Percentiles rank a stretch among this genome's conserved stretches.
phyloP scores from a whole-genome alignment of 2,329 filamentous ascomycete species.

The Calonectria crousiana region DNA sequence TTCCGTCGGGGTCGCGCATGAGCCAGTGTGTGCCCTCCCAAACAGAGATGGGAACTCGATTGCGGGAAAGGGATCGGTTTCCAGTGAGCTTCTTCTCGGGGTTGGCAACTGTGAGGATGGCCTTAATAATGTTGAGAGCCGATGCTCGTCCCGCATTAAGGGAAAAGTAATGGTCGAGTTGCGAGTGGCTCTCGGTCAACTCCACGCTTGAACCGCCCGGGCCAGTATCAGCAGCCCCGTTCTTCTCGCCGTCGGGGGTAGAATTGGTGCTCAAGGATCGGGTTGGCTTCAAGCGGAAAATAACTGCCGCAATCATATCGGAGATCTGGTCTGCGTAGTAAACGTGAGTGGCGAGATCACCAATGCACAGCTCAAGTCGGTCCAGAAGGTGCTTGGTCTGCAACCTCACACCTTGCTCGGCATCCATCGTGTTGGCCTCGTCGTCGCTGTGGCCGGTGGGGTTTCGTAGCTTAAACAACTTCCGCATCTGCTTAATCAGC shows the following conservation, averaged over 20 bases:
- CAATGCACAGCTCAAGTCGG: conserved; percentile 84
- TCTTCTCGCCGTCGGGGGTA: conserved; percentile 59
- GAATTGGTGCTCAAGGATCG: conserved; percentile 55
- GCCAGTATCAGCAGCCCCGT: conserved; percentile 56
- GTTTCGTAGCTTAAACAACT: conserved; percentile 75
- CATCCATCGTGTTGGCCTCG: conserved; percentile 48
- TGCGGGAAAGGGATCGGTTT: conserved; percentile 75
- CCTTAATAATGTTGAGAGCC: conserved; percentile 84
- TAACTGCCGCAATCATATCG: conserved; percentile 89
- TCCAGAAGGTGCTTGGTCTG: conserved; percentile 75
- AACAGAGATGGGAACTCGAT: conserved; percentile 80
- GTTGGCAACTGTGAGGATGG: conserved; percentile 86
- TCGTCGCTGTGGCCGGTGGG: conserved; percentile 50
- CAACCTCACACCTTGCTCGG: conserved; percentile 48
- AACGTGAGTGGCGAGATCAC: conserved; percentile 91
- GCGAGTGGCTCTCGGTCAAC: conserved; percentile 57
- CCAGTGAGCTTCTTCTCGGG: conserved; percentile 69
- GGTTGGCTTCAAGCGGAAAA: conserved; percentile 80
- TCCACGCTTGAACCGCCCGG: conserved; percentile 53
- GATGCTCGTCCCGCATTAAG: conserved; percentile 68
- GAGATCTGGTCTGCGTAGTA: conserved; percentile 97
- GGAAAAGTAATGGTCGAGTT: conserved; percentile 65
- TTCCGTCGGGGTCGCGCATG: conserved; percentile 80
- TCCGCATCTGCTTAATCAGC: conserved; percentile 85
- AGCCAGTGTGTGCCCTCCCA: conserved; percentile 99